Conservation (phyloP, 208 protist species). For the Trypanosoma melophagium region DNA sequence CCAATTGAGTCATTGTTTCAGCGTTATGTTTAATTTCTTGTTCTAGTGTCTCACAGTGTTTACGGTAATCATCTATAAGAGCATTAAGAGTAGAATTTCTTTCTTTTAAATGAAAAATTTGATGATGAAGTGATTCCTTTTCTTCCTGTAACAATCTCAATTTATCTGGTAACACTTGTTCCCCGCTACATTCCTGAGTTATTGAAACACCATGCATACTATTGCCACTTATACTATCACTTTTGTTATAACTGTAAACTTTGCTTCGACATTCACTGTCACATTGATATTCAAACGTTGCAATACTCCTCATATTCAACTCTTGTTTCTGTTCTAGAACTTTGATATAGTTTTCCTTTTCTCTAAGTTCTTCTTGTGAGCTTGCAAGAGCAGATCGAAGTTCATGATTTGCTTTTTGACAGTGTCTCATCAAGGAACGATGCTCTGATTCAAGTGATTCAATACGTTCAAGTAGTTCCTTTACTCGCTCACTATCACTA, state of each 20-base stretch:
- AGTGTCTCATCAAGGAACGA: slow-evolving; percentile 47
- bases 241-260: background rate
- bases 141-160: slow-evolving; percentile 60
- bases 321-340: background rate
- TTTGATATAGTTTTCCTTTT: slow-evolving; percentile 19
- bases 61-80: slow-evolving; percentile 46
- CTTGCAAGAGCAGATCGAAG: slow-evolving; percentile 53
- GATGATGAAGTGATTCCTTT: slow-evolving; percentile 55
- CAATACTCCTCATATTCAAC: background rate
- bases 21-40: slow-evolving; percentile 35
- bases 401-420: slow-evolving; percentile 59
- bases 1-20: slow-evolving; percentile 33
- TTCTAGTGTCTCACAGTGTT: slow-evolving; percentile 34
- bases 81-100: slow-evolving; percentile 52
- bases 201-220: background rate
- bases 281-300: background rate
- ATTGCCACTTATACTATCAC: background rate
- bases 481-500: background rate
- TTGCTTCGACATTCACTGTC: background rate
- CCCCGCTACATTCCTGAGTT: slow-evolving; percentile 42
- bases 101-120: slow-evolving; percentile 53
- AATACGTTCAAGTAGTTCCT: slow-evolving; percentile 14
- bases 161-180: slow-evolving; percentile 33
- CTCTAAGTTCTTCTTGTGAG: slow-evolving; percentile 53
- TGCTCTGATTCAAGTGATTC: slow-evolving; percentile 43